Base-by-base conservation (phyloP, 306 rosid genomes). In the Prunus dulcis region DNA sequence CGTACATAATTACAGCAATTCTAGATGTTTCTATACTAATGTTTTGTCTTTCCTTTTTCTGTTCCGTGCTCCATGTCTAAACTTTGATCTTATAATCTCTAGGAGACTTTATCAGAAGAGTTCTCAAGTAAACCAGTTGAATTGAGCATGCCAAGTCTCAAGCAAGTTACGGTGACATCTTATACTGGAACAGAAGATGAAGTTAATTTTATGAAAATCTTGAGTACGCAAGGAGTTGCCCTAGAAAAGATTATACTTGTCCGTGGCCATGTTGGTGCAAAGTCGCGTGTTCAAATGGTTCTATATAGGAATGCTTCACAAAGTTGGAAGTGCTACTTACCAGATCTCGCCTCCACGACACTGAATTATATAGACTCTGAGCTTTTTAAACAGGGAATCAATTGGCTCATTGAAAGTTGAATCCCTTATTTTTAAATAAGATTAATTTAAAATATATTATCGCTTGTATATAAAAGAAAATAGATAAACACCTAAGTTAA, bases 101-200 rank as follows among this genome's bases (percentile, higher is more conserved):
- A 71, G 75, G 51, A 22, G 12, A 20, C 10, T 7, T 38, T 53
- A 55, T 30, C 75, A n/a, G 75, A 53, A 32, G 34, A n/a, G 64
- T 71, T 32, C 9, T 34, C 15, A 34, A 20, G 55, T 12, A 71
- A 71, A 71, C 51, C 34, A n/a, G 65, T 32, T 32, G 50, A 58
- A 2, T 55, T 71, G 20, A 6, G 46, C 64, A 55, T 71, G 20
- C 75, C 75, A n/a, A 55, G 52, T 71, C 75, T 71, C 32, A 71
- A 55, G 75, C 75, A 71, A n/a, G 65, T 71, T 41, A 55, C 15
- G n/a, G 55, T 71, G 64, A 71, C 9, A 53, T 57, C 64, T 1
- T 71, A 53, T 34, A 53, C 64, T n/a, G 75, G 52, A 71, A 53
- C 75, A 34, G 49, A 15, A 55, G 75, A 71, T 34, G 75, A 71